A percentile compares a stretch with the other conserved stretches of the same genome.
Evolutionary conservation across 2,329 filamentous ascomycete genomes (phyloP).

Genomic region (Cytospora mali): DNA sequence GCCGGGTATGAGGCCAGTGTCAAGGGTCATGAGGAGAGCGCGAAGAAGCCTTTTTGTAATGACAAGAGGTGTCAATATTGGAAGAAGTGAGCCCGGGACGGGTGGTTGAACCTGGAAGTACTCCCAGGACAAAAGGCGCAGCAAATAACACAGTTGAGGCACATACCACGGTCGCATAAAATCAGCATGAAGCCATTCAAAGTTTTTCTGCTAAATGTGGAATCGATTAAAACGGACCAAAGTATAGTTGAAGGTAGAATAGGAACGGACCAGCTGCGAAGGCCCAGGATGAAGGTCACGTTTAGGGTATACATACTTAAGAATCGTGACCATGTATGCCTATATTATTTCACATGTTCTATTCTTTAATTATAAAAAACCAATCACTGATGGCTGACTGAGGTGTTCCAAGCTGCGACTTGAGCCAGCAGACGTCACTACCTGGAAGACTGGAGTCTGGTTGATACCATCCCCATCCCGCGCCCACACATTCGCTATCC

Average conservation of each 20-base stretch:
- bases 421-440: conserved; percentile 10
- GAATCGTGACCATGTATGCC: too few relatives aligned
- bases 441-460: conserved; percentile 8
- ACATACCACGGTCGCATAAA: too few relatives aligned
- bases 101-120: not conserved
- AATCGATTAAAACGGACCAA: too few relatives aligned
- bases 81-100: not conserved
- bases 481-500: conserved; percentile 2
- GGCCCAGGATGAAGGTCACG: too few relatives aligned
- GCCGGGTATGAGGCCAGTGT: conserved; percentile 19
- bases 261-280: too few relatives aligned
- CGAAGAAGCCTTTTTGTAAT: conserved; percentile 30
- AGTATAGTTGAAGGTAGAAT: too few relatives aligned
- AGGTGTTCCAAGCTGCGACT: conserved; percentile 9
- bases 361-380: conserved; percentile 12
- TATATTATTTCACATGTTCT: not conserved
- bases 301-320: not conserved
- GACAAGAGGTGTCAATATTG: conserved; percentile 10
- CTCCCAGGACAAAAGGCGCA: too few relatives aligned
- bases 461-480: conserved; percentile 16
- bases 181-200: too few relatives aligned
- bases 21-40: conserved; percentile 24
- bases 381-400: not conserved
- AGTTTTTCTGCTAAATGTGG: too few relatives aligned
- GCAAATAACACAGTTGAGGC: too few relatives aligned